Evolutionary conservation across 225 moss, liverwort and hornwort species (phyloP), one percentile per base, ranked within the genome.

Genomic region (Sphagnum contortum): DNA sequence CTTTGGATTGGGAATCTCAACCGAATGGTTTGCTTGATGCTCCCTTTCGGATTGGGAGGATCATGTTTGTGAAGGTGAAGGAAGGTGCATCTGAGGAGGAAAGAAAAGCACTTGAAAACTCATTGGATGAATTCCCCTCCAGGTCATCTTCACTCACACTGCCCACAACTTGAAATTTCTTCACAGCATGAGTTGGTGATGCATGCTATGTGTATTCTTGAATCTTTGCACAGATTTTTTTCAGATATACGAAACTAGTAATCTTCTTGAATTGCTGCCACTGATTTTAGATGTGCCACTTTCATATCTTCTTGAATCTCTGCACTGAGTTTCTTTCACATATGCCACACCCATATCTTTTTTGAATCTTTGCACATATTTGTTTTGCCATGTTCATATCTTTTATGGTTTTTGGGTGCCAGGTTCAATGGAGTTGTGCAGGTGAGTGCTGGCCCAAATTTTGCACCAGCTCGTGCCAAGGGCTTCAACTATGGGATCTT

Each of bases 1-100:
- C 82, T 9, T 3, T 78, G n/a, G 77, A 88, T 64, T 90, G 89
- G 83, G 85, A 86, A 70, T 77, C 73, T 51, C 46, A 44, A 6
- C 89, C 81, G 3, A 75, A 51, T 9, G 89, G 89, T 9, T 70
- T 66, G 3, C 69, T 69, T 44, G 61, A 80, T 56, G 79, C 65
- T 29, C 80, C 69, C 53, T 75, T 83, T 55, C 67, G 80, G 65
- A 88, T 83, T 64, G 81, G 86, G 59, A 68, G 88, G 57, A 73
- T 93, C 66, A 81, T 77, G 0, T 79, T 90, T 4, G 62, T 90
- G 29, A 90, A 84, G 71, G 4, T 84, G 48, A 79, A 78, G 44
- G 82, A 84, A 5, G 72, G 73, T 6, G 65, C 75, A 0, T 72
- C 74, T 3, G 61, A 70, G 45, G 72, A 63, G 3, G 74, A 90